phyloP scores from a whole-genome alignment of 768 basidiomycete genomes.

The Termitomyces sp. region DNA sequence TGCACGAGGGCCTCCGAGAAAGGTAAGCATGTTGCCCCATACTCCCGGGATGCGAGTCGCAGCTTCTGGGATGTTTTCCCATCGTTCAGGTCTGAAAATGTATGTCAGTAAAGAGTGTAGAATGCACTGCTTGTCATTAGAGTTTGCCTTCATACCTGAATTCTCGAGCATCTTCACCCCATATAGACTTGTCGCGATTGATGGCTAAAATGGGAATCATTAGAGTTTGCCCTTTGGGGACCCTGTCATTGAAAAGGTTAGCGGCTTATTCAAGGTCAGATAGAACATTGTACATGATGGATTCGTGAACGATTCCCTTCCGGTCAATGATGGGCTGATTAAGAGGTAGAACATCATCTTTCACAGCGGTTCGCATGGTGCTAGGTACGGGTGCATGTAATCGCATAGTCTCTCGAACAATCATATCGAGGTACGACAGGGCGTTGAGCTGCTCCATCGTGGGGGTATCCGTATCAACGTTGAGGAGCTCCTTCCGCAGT shows the following conservation, averaged over 20 bases:
- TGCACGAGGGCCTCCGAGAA: constrained; percentile 57
- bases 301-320: constrained; percentile 31
- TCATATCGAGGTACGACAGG: constrained; percentile 64
- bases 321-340: constrained; percentile 37
- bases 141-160: constrained; percentile 40
- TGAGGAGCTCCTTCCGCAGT: constrained; percentile 52
- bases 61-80: constrained; percentile 42
- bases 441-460: constrained; percentile 64
- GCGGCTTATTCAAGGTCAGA: neutral
- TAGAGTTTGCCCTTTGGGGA: constrained; percentile 37
- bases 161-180: constrained; percentile 59
- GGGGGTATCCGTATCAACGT: constrained; percentile 48
- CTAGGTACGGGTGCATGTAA: constrained; percentile 45
- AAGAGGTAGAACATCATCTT: constrained; percentile 49
- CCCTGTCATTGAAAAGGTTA: constrained; percentile 15
- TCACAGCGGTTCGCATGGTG: constrained; percentile 36
- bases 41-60: constrained; percentile 47
- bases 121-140: neutral
- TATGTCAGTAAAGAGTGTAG: constrained; percentile 16
- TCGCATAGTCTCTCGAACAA: constrained; percentile 56
- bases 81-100: constrained; percentile 53
- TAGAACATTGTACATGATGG: constrained; percentile 27
- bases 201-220: constrained; percentile 46
- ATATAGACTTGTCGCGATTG: constrained; percentile 47
- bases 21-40: constrained; percentile 54